Evolutionary conservation across 805 yeast genomes (phyloP).

Genomic region (Cyberlindnera petersonii): DNA sequence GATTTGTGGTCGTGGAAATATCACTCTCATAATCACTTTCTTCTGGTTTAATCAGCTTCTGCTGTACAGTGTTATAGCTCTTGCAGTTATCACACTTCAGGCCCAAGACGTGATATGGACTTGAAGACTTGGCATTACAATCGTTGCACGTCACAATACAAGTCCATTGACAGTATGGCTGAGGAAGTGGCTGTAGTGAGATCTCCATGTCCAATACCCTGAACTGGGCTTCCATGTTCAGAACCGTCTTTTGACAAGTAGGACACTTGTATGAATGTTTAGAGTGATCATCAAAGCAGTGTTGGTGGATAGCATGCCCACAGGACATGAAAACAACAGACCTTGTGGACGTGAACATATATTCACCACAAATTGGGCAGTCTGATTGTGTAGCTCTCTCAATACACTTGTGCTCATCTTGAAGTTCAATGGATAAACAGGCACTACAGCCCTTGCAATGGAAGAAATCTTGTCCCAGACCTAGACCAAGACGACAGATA

Average conservation of each 20-base stretch:
- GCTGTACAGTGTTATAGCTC: slow-evolving; percentile 81
- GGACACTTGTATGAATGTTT: slow-evolving; percentile 89
- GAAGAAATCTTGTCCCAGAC: slow-evolving; percentile 83
- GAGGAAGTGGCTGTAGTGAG: slow-evolving; percentile 68
- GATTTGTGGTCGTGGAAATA: slow-evolving; percentile 20
- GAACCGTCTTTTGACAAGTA: slow-evolving; percentile 75
- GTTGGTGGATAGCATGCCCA: slow-evolving; percentile 90
- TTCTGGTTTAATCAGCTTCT: slow-evolving; percentile 65
- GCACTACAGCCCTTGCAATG: slow-evolving; percentile 90
- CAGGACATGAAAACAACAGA: slow-evolving; percentile 90
- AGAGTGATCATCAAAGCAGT: slow-evolving; percentile 78
- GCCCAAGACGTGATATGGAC: slow-evolving; percentile 79
- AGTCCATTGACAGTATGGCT: slow-evolving; percentile 73
- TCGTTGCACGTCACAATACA: slow-evolving; percentile 79
- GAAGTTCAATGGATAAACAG: slow-evolving; percentile 76
- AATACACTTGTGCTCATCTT: slow-evolving; percentile 76
- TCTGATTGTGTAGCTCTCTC: slow-evolving; percentile 85
- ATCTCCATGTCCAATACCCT: slow-evolving; percentile 84
- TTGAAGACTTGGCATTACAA: slow-evolving; percentile 77
- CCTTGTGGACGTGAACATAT: slow-evolving; percentile 74
- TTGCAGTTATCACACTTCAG: slow-evolving; percentile 82
- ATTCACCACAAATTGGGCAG: slow-evolving; percentile 92
- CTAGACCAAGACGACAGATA: slow-evolving; percentile 85
- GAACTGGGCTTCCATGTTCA: slow-evolving; percentile 86
- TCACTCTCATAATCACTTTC: slow-evolving; percentile 36